Percentiles rank a stretch among this genome's conserved stretches.
Evolutionary conservation across 768 basidiomycete species (phyloP).

Genomic region (Hypholoma fasciculare): DNA sequence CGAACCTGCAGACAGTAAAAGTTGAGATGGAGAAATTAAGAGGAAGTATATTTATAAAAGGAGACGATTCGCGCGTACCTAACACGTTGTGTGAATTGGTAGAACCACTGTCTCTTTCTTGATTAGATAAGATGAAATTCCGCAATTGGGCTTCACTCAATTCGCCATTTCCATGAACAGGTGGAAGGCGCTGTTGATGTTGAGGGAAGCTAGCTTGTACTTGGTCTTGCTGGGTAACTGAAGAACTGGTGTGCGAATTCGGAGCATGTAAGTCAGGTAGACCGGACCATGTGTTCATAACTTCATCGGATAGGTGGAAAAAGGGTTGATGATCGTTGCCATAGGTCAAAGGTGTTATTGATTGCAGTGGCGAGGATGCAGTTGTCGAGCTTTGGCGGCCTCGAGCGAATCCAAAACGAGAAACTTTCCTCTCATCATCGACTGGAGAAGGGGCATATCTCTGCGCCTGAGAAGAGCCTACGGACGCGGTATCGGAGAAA

Average conservation of each 20-base stretch:
- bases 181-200: constrained; percentile 50
- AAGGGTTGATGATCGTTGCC: constrained; percentile 50
- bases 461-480: constrained; percentile 34
- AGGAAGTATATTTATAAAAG: background rate
- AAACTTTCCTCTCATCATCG: constrained; percentile 73
- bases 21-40: background rate
- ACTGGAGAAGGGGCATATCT: constrained; percentile 35
- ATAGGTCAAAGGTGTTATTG: constrained; percentile 52
- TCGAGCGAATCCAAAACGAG: constrained; percentile 80
- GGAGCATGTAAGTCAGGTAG: constrained; percentile 25
- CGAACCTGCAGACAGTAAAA: constrained; percentile 10
- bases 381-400: constrained; percentile 61
- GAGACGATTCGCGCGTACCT: constrained; percentile 17
- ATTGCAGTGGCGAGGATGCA: constrained; percentile 59
- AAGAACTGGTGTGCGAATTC: constrained; percentile 35
- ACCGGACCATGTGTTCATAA: constrained; percentile 17
- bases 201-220: constrained; percentile 36
- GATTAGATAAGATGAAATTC: constrained; percentile 73
- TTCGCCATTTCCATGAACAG: constrained; percentile 44
- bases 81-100: constrained; percentile 18
- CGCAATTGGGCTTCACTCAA: constrained; percentile 78
- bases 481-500: constrained; percentile 64
- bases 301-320: constrained; percentile 22
- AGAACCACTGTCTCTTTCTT: constrained; percentile 44
- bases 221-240: constrained; percentile 47